Evolutionary conservation across 331 rosid genomes (phyloP).

Genomic region (Ulmus americana): DNA sequence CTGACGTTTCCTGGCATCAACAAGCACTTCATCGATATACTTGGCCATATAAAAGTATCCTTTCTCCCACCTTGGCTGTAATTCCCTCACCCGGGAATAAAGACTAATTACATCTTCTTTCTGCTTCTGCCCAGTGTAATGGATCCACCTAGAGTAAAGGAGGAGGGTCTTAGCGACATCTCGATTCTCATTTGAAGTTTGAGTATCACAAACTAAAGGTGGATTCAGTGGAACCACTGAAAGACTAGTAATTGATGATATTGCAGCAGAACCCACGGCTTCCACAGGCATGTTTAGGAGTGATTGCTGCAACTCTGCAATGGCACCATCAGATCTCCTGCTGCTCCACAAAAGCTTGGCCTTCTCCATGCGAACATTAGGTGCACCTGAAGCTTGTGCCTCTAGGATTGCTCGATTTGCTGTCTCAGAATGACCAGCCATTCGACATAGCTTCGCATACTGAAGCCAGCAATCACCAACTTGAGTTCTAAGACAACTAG

Average conservation of each 20-base stretch:
- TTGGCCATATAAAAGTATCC: conserved; percentile 87
- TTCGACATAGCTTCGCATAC: conserved; percentile 87
- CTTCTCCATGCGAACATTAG: conserved; percentile 81
- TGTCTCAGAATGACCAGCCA: conserved; percentile 94
- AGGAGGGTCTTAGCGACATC: conserved; percentile 86
- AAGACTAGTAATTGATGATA: conserved; percentile 85
- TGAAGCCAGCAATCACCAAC: conserved; percentile 98
- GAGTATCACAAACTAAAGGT: conserved; percentile 54
- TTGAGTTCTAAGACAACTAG: conserved; percentile 72
- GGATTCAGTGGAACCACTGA: conserved; percentile 67
- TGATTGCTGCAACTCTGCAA: conserved; percentile 79
- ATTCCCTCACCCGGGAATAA: conserved; percentile 80
- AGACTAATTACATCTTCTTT: conserved; percentile 84
- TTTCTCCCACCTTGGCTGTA: conserved; percentile 96
- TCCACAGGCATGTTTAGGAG: conserved; percentile 79
- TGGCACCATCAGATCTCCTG: conserved; percentile 90
- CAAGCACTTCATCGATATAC: conserved; percentile 87
- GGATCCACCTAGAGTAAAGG: conserved; percentile 90
- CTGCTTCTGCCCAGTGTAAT: conserved; percentile 98
- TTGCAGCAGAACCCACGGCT: conserved; percentile 64
- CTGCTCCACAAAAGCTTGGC: conserved; percentile 95
- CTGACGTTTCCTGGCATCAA: conserved; percentile 92
- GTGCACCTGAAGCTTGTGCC: conserved; percentile 84
- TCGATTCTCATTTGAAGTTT: conserved; percentile 59
- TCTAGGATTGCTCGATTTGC: conserved; percentile 90